Conservation (phyloP, 208 protist species). For the Wallacemonas sp. region DNA sequence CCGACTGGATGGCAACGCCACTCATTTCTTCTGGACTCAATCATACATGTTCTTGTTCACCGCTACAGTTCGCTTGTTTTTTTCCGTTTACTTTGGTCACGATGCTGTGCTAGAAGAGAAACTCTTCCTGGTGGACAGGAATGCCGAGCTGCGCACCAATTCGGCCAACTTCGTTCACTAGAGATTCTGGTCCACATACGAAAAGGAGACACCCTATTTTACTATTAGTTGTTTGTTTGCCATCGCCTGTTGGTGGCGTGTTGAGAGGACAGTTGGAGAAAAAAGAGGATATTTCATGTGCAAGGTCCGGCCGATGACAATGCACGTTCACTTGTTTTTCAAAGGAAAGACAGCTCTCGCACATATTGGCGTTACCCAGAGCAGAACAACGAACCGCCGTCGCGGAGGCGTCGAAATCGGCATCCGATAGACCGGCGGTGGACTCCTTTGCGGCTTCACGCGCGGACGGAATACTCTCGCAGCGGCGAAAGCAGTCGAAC, state of each 20-base stretch:
- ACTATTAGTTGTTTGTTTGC: background rate
- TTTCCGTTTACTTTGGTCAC: background rate
- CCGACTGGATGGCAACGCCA: too few species aligned
- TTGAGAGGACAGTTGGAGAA: conserved; percentile 12
- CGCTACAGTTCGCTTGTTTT: too few species aligned
- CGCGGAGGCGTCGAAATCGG: background rate
- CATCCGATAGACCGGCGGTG: too few species aligned
- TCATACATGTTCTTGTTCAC: too few species aligned
- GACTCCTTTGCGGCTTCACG: conserved; percentile 15
- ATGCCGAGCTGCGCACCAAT: conserved; percentile 22
- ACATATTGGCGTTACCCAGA: background rate
- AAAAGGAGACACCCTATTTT: conserved; percentile 34
- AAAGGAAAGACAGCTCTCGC: conserved; percentile 1
- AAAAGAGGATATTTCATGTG: conserved; percentile 18
- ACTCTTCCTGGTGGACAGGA: conserved; percentile 33
- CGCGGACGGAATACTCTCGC: background rate
- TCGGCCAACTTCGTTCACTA: conserved; percentile 25
- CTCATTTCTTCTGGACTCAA: too few species aligned
- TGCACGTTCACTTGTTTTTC: conserved; percentile 6
- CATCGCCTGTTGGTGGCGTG: background rate
- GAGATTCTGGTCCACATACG: conserved; percentile 32
- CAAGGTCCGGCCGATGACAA: conserved; percentile 16
- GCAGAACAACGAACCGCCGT: background rate
- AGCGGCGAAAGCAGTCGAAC: conserved; percentile 6
- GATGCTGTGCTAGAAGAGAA: conserved; percentile 21